These are phyloP conservation scores for Ophioceras dolichostomum DNA, from an alignment of 2,329 filamentous ascomycete genomes.

Conservation along the genomic window DNA sequence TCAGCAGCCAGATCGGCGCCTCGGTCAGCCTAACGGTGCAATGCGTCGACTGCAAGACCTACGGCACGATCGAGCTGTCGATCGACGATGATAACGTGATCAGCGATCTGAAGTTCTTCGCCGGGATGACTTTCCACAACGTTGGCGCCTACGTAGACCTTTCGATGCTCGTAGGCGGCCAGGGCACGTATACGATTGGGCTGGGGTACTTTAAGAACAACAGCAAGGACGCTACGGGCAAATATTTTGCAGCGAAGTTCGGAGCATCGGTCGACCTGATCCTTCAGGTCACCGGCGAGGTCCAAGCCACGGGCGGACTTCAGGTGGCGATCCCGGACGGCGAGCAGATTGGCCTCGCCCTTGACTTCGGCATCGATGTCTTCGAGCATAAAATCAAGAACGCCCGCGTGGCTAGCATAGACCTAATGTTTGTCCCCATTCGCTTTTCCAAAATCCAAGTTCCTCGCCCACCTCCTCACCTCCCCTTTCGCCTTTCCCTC, in stretches of 20 bases:
- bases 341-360: slow-evolving; percentile 5
- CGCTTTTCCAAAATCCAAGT: too few relatives aligned
- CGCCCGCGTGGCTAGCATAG: too few relatives aligned
- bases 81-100: slow-evolving; percentile 5
- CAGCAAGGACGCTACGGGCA: slow-evolving; percentile 1
- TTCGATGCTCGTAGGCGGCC: slow-evolving; percentile 2
- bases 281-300: slow-evolving; percentile 4
- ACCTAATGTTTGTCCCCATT: too few relatives aligned
- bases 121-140: slow-evolving; percentile 7
- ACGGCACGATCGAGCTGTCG: slow-evolving; percentile 6
- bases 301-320: slow-evolving; percentile 6
- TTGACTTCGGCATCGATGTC: slow-evolving; percentile 3
- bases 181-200: slow-evolving; percentile 6
- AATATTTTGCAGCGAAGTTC: slow-evolving; percentile 5
- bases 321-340: slow-evolving; percentile 8
- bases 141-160: slow-evolving; percentile 7
- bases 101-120: too few relatives aligned
- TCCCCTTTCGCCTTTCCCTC: too few relatives aligned
- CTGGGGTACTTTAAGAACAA: slow-evolving; percentile 4
- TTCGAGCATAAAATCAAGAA: too few relatives aligned
- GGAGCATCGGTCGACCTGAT: slow-evolving; percentile 6
- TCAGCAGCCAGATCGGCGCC: not conserved
- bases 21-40: slow-evolving; percentile 5
- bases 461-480: too few relatives aligned
- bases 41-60: slow-evolving; percentile 8